These are phyloP conservation scores for Linaria vulgaris DNA, from an alignment of 257 asterid genomes.

Conservation along the genomic window DNA sequence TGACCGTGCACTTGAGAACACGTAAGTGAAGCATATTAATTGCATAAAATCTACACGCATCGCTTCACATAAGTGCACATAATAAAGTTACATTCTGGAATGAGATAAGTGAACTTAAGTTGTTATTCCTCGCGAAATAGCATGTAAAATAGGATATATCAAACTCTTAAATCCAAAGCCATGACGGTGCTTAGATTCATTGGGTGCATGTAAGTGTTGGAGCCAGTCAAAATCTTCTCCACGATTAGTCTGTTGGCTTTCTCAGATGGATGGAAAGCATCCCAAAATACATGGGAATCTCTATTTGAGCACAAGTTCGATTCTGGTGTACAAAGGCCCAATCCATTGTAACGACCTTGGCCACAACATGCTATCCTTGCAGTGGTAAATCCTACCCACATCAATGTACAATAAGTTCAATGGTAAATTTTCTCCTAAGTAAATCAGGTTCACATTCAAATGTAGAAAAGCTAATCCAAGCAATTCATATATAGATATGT, in stretches of 20 bases:
- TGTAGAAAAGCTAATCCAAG: too few species aligned
- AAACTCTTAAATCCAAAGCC: conserved; percentile 41
- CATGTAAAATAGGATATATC: too few species aligned
- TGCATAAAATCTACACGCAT: too few species aligned
- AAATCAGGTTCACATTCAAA: too few species aligned
- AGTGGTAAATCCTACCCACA: conserved; percentile 58
- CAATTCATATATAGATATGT: too few species aligned
- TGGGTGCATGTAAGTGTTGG: conserved; percentile 53
- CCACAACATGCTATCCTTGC: conserved; percentile 82
- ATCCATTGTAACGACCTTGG: conserved; percentile 77
- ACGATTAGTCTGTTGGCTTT: conserved; percentile 68
- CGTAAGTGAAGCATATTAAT: too few species aligned
- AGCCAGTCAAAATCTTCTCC: conserved; percentile 55
- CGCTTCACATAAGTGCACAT: too few species aligned
- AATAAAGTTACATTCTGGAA: too few species aligned
- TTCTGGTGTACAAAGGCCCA: conserved; percentile 65
- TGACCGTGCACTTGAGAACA: too few species aligned
- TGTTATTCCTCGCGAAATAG: too few species aligned
- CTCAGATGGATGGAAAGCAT: conserved; percentile 73
- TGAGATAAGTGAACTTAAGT: too few species aligned
- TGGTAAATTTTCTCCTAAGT: too few species aligned
- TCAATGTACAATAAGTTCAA: not conserved
- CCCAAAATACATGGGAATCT: conserved; percentile 75
- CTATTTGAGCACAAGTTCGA: conserved; percentile 81
- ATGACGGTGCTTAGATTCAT: conserved; percentile 65